Percentiles rank a stretch among this genome's conserved stretches.
Evolutionary conservation across 352 stramenopile species (phyloP).

Genomic region (Phytopythium boreale): DNA sequence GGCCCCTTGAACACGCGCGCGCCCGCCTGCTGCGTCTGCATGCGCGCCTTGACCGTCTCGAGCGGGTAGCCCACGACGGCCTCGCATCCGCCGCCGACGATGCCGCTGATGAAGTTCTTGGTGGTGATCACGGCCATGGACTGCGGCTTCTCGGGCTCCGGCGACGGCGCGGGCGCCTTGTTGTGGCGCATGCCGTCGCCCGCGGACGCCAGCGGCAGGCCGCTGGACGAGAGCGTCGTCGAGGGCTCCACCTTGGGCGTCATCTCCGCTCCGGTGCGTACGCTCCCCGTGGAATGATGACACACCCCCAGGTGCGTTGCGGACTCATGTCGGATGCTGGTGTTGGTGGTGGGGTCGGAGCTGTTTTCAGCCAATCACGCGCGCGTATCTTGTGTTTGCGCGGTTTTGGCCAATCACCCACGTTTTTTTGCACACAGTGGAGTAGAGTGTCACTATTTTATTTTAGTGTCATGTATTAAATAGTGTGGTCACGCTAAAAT

Average conservation of each 20-base stretch:
- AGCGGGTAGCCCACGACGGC: conserved; percentile 63
- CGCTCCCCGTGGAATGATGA: neutral
- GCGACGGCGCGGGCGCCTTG: neutral
- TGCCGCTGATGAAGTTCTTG: conserved; percentile 67
- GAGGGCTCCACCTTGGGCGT: conserved; percentile 8
- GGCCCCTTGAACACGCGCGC: conserved; percentile 32
- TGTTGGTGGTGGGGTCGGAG: neutral
- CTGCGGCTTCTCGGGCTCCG: conserved; percentile 13
- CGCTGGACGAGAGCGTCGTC: conserved; percentile 9
- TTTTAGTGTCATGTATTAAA: neutral
- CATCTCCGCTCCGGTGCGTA: neutral
- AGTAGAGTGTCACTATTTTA: too few relatives aligned
- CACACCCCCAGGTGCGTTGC: neutral
- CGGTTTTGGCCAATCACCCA: neutral
- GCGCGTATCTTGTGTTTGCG: neutral
- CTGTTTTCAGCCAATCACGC: neutral
- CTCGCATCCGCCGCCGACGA: conserved; percentile 52
- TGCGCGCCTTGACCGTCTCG: conserved; percentile 65
- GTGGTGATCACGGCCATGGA: conserved; percentile 45
- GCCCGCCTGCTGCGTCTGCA: conserved; percentile 54
- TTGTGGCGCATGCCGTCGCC: neutral
- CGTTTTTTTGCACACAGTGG: neutral
- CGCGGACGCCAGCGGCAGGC: conserved; percentile 5
- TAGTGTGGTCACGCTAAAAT: neutral
- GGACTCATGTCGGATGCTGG: neutral